A percentile compares a stretch with the other conserved stretches of the same genome.
phyloP scores from a whole-genome alignment of 805 yeast genomes.

The Candida sonorensis region DNA sequence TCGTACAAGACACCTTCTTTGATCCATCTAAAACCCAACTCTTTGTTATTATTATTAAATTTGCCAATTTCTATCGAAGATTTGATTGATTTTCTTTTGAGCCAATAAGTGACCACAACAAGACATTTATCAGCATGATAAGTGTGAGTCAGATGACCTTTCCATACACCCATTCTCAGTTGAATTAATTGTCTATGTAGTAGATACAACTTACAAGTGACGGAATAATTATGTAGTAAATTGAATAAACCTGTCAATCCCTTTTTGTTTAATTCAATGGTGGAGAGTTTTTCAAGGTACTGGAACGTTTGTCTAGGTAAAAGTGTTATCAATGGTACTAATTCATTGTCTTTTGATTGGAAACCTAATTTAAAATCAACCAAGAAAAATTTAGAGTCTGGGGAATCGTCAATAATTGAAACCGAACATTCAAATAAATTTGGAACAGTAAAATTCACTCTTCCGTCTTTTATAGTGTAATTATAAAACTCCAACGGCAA shows the following conservation, averaged over 20 bases:
- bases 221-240: conserved; percentile 50
- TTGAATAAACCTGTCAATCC: conserved; percentile 50
- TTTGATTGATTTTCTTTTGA: conserved; percentile 38
- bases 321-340: conserved; percentile 21
- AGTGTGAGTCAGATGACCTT: conserved; percentile 50
- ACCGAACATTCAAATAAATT: conserved; percentile 69
- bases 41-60: conserved; percentile 34
- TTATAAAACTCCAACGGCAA: conserved; percentile 61
- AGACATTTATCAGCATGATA: conserved; percentile 48
- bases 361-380: conserved; percentile 70
- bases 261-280: conserved; percentile 38
- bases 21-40: conserved; percentile 55
- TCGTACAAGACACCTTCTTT: conserved; percentile 38
- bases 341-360: conserved; percentile 31
- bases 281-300: conserved; percentile 49
- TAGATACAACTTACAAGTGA: conserved; percentile 56
- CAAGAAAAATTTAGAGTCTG: conserved; percentile 62
- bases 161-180: conserved; percentile 49
- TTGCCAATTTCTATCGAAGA: conserved; percentile 59
- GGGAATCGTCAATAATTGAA: conserved; percentile 58
- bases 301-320: conserved; percentile 28
- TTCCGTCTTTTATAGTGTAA: conserved; percentile 67
- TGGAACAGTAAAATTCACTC: conserved; percentile 57
- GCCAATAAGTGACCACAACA: conserved; percentile 62
- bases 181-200: conserved; percentile 51